Base-by-base conservation (phyloP, 371 early-diverging fungal species). In the Mortierella polycephala region DNA sequence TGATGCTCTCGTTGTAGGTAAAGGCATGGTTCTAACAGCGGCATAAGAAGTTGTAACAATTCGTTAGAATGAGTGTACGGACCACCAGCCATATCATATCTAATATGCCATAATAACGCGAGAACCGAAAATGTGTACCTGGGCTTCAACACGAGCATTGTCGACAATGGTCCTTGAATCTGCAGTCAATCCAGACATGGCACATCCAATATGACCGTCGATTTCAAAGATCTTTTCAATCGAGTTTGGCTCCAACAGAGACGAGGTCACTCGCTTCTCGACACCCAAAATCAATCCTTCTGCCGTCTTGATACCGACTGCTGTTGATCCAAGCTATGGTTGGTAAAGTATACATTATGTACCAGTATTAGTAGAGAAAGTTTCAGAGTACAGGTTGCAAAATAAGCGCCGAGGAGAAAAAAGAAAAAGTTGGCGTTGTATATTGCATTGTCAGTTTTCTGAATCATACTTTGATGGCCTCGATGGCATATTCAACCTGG, bases 401-500 rank as follows among this genome's bases (percentile, higher is more conserved):
- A 18, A 56, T 37, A 51, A n/a, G 3, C 6, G n/a, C 10, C 30
- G 45, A 62, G 49, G 21, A 55, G 37, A 30, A 53, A 9, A 14
- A 12, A 41, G 4, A 30, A 30, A 1, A 30, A 30, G 30, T 30
- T 2, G 4, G 30, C 30, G 30, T 30, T 30, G 30, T 30, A 30
- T 30, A 4, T 30, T 30, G 30, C 23, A 23, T 55, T 44, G 30
- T n/a, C 10, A 13, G 58, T 16, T n/a, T 57, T 39, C 9, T 54
- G 53, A 45, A n/a, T 23, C 20, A 45, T 84, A 96, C 97, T 92
- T 99, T 98, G 87, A 99, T 98, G 64, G 99, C 98, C 82, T 99
- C 99, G 74, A 98, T 95, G 64, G 99, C 99, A 82, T 99, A 99
- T 86, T 99, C 99, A 64, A 99, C 99, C 83, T 99, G 99, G 91